A percentile compares a stretch with the other conserved stretches of the same genome.
These are phyloP conservation scores for Lachancea sp. DNA, from an alignment of 805 yeast species.

Conservation along the genomic window DNA sequence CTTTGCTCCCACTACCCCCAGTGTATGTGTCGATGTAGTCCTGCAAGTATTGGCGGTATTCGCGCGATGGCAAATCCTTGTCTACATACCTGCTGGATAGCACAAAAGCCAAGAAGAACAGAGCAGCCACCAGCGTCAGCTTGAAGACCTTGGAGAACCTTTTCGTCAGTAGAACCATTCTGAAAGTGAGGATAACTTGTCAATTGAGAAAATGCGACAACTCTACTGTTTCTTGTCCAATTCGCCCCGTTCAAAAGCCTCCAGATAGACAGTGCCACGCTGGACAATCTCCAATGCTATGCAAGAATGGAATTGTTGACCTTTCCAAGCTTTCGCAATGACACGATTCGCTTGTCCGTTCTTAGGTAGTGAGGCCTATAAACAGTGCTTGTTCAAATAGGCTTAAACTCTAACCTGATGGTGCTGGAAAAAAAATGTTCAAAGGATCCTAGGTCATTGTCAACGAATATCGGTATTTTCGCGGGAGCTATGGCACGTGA, in stretches of 20 bases:
- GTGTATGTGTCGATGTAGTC: slow-evolving; percentile 9
- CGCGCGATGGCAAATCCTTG: slow-evolving; percentile 15
- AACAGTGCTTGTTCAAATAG: too few relatives aligned
- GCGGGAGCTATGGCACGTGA: too few relatives aligned
- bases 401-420: too few relatives aligned
- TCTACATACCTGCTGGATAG: slow-evolving; percentile 12
- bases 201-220: background rate
- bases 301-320: background rate
- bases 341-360: background rate
- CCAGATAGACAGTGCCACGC: background rate
- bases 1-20: background rate
- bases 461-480: too few relatives aligned
- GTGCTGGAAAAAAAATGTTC: too few relatives aligned
- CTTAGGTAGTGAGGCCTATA: too few relatives aligned
- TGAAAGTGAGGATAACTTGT: background rate
- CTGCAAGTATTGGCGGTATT: slow-evolving; percentile 15
- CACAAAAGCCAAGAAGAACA: slow-evolving; percentile 11
- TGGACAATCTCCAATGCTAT: background rate
- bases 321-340: background rate
- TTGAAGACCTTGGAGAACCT: slow-evolving; percentile 18
- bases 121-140: slow-evolving; percentile 11
- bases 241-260: background rate
- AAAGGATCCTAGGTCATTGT: too few relatives aligned
- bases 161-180: slow-evolving; percentile 14
- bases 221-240: too few relatives aligned